These are phyloP conservation scores for Amanita thiersii DNA, from an alignment of 768 basidiomycete genomes.

Conservation along the genomic window DNA sequence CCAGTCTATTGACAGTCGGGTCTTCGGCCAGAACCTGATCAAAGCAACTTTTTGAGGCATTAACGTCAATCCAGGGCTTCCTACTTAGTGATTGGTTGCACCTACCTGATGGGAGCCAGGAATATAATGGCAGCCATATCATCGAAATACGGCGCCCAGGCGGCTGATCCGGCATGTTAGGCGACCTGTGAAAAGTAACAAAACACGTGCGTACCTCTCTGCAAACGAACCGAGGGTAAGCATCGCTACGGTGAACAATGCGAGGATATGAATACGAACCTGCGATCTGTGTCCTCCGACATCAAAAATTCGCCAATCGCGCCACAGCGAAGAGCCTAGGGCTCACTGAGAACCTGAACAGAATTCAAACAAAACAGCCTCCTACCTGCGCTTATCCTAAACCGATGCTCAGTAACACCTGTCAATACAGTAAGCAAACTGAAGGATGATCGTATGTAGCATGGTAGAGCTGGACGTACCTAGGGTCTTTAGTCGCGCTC, in stretches of 20 bases:
- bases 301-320: slow-evolving; percentile 41
- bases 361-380: slow-evolving; percentile 1
- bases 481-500: slow-evolving; percentile 58
- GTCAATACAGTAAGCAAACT: no score
- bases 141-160: slow-evolving; percentile 56
- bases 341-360: slow-evolving; percentile 2
- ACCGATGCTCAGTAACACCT: slow-evolving; percentile 67
- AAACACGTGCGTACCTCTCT: slow-evolving; percentile 22
- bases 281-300: slow-evolving; percentile 61
- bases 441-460: no score
- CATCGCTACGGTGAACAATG: no score
- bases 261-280: slow-evolving; percentile 44
- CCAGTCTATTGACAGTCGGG: slow-evolving; percentile 52
- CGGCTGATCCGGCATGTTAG: slow-evolving; percentile 27
- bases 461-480: slow-evolving; percentile 22
- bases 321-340: slow-evolving; percentile 17
- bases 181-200: background rate
- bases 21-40: slow-evolving; percentile 67
- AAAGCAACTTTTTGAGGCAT: slow-evolving; percentile 35
- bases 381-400: slow-evolving; percentile 44
- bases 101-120: slow-evolving; percentile 53
- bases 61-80: slow-evolving; percentile 1
- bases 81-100: slow-evolving; percentile 1
- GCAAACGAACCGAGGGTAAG: no score
- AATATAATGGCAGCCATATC: slow-evolving; percentile 71